phyloP scores from a whole-genome alignment of 2,329 filamentous ascomycete species.

The Alternaria longipes region DNA sequence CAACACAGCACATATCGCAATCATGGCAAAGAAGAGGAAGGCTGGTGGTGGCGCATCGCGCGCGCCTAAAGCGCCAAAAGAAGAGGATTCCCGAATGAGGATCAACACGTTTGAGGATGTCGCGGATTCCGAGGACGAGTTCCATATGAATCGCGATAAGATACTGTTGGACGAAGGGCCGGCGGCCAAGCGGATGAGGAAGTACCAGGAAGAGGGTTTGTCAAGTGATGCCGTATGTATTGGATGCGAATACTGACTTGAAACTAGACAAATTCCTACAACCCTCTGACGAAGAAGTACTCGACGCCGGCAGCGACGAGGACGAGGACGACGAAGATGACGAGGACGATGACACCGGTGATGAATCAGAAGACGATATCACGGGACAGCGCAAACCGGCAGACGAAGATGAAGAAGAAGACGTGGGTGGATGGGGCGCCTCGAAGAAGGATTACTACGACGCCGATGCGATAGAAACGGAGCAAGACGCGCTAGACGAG shows the following conservation, averaged over 20 bases:
- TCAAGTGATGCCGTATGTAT: background rate
- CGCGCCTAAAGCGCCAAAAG: constrained; percentile 45
- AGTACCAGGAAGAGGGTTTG: constrained; percentile 71
- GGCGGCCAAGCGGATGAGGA: constrained; percentile 78
- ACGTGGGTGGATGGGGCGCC: constrained; percentile 81
- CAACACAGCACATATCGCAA: constrained; percentile 7
- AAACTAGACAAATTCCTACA: constrained; percentile 64
- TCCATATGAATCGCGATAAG: constrained; percentile 85
- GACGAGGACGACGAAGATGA: constrained; percentile 53
- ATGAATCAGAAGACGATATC: constrained; percentile 45
- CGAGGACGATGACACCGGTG: constrained; percentile 51
- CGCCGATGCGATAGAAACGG: constrained; percentile 77
- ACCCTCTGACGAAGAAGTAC: constrained; percentile 70
- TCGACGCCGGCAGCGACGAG: constrained; percentile 59
- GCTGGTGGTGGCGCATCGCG: constrained; percentile 61
- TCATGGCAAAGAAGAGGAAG: constrained; percentile 73
- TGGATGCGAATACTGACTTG: constrained; percentile 7
- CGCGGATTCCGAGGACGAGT: constrained; percentile 93
- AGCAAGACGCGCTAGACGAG: constrained; percentile 84
- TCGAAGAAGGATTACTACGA: constrained; percentile 93
- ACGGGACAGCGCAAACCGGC: constrained; percentile 44
- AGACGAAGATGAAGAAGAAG: constrained; percentile 66
- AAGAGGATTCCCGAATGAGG: constrained; percentile 63
- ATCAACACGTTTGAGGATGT: constrained; percentile 79
- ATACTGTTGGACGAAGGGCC: constrained; percentile 85